Conservation (phyloP, 2,329 filamentous ascomycete genomes). For the Berkeleyomyces basicola region DNA sequence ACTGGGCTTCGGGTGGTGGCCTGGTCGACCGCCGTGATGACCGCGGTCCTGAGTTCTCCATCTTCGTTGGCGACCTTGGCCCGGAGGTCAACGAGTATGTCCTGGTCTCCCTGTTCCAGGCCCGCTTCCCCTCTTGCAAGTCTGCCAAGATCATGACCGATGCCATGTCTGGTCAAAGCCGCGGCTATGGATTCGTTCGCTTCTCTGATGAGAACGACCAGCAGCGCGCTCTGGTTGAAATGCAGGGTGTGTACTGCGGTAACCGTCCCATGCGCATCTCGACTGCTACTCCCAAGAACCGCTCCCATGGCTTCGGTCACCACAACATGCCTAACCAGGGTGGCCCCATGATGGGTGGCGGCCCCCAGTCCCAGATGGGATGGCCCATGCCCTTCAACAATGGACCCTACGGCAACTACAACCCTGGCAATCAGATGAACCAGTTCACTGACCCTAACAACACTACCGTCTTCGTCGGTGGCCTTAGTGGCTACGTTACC, state of each 20-base stretch:
- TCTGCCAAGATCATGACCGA: constrained; percentile 99
- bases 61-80: constrained; percentile 94
- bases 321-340: constrained; percentile 27
- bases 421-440: constrained; percentile 57
- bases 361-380: constrained; percentile 30
- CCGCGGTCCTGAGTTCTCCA: constrained; percentile 87
- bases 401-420: constrained; percentile 25
- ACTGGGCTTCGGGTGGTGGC: constrained; percentile 96
- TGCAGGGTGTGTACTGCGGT: constrained; percentile 98
- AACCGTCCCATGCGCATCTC: constrained; percentile 98
- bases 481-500: constrained; percentile 92
- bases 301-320: constrained; percentile 27
- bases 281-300: constrained; percentile 93
- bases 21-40: constrained; percentile 91
- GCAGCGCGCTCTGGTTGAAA: constrained; percentile 87
- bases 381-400: constrained; percentile 19
- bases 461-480: constrained; percentile 95
- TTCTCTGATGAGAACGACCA: constrained; percentile 93
- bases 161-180: constrained; percentile 91
- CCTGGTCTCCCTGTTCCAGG: constrained; percentile 90
- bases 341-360: constrained; percentile 28
- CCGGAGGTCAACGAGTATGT: constrained; percentile 99
- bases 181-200: constrained; percentile 93
- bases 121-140: constrained; percentile 92
- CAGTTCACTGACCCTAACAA: constrained; percentile 99